Evolutionary conservation across 2,329 filamentous ascomycete species (phyloP).

Genomic region (Ophiostoma sp.): DNA sequence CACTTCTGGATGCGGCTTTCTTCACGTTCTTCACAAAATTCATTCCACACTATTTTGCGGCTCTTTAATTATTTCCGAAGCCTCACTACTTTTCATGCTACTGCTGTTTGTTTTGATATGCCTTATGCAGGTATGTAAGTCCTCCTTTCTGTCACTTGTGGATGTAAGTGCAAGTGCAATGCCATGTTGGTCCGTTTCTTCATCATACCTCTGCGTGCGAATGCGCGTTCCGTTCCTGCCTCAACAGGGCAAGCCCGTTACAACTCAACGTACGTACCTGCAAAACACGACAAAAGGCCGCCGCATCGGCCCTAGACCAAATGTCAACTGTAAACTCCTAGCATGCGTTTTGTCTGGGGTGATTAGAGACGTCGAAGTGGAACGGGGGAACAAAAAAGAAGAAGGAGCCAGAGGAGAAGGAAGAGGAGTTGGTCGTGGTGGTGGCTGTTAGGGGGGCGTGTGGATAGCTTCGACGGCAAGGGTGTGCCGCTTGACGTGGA

Average conservation of each 20-base stretch:
- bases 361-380: slow-evolving; percentile 3
- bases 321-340: slow-evolving; percentile 17
- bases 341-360: not conserved
- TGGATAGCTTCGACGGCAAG: not conserved
- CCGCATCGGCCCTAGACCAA: slow-evolving; percentile 17
- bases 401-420: not conserved
- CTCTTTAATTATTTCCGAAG: not conserved
- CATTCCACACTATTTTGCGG: not conserved
- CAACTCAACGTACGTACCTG: not conserved
- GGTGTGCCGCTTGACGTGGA: slow-evolving; percentile 19
- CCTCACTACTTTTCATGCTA: not conserved
- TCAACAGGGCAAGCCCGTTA: not conserved
- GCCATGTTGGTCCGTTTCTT: not conserved
- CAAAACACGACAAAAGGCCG: slow-evolving; percentile 13
- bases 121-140: not conserved
- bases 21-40: not conserved
- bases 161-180: not conserved
- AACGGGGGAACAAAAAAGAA: not conserved
- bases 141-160: not conserved
- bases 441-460: slow-evolving; percentile 2
- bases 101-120: not conserved
- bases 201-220: not conserved
- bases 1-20: not conserved
- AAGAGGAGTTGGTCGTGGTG: not conserved
- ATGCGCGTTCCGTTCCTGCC: slow-evolving; percentile 12